Percentiles rank a stretch among this genome's conserved stretches.
Evolutionary conservation across 164 flowering plant species (phyloP).

Genomic region (Santalum album): DNA sequence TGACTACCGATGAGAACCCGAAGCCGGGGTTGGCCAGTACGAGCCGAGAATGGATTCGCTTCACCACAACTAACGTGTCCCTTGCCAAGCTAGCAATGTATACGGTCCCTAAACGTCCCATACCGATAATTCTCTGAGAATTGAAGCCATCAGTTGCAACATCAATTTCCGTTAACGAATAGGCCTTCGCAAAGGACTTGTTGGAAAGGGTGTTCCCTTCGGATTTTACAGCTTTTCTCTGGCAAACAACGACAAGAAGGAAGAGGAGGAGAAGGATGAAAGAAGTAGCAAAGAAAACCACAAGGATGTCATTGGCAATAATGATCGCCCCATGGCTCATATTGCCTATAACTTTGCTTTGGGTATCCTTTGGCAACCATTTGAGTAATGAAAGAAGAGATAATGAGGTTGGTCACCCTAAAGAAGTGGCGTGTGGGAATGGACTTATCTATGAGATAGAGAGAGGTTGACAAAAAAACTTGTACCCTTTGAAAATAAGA

Average conservation of each 20-base stretch:
- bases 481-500: too few relatives aligned
- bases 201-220: constrained; percentile 16
- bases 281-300: constrained; percentile 25
- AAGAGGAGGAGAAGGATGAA: constrained; percentile 22
- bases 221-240: constrained; percentile 15
- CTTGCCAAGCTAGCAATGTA: constrained; percentile 33
- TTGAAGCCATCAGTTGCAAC: constrained; percentile 69
- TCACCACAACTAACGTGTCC: constrained; percentile 45
- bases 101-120: constrained; percentile 58
- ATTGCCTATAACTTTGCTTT: too few relatives aligned
- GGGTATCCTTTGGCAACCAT: too few relatives aligned
- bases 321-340: constrained; percentile 14
- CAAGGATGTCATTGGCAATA: constrained; percentile 20
- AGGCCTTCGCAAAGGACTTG: constrained; percentile 25
- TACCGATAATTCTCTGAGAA: constrained; percentile 41
- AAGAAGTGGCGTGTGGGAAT: too few relatives aligned
- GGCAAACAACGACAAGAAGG: constrained; percentile 33
- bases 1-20: constrained; percentile 44
- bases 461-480: too few relatives aligned
- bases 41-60: constrained; percentile 48
- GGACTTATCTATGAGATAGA: too few relatives aligned
- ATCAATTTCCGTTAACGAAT: constrained; percentile 38
- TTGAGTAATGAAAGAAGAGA: too few relatives aligned
- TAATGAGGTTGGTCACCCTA: too few relatives aligned
- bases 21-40: constrained; percentile 57